These are phyloP conservation scores for Cinnamomum micranthum DNA, from an alignment of 164 flowering plant species.

Conservation along the genomic window DNA sequence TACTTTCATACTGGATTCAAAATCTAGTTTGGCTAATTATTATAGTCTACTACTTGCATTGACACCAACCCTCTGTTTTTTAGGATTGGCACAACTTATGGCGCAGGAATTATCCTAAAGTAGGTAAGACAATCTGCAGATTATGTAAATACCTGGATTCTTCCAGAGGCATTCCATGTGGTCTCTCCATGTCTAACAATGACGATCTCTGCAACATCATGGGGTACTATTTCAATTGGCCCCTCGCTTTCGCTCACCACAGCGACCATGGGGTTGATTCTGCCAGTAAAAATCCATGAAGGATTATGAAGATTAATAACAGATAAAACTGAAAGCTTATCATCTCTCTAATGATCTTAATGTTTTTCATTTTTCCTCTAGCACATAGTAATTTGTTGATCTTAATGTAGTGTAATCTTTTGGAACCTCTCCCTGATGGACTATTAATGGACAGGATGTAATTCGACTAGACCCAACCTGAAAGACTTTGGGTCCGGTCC, in stretches of 20 bases:
- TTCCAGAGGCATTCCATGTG: slow-evolving; percentile 65
- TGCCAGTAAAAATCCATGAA: background rate
- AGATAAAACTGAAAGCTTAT: no score
- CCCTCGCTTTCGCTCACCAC: background rate
- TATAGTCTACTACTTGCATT: background rate
- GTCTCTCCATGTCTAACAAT: slow-evolving; percentile 95
- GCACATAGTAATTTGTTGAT: no score
- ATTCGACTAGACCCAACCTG: no score
- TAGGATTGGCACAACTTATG: no score
- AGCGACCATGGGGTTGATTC: slow-evolving; percentile 6
- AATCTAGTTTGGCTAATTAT: background rate
- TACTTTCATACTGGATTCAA: no score
- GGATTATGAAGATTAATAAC: background rate
- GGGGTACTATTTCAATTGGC: background rate
- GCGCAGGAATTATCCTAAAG: background rate
- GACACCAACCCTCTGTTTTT: no score
- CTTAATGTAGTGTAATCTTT: no score
- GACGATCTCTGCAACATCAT: slow-evolving; percentile 57
- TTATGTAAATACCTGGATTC: slow-evolving; percentile 50
- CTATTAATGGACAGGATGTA: no score
- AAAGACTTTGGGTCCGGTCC: no score
- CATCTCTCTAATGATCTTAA: no score
- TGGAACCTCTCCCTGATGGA: no score
- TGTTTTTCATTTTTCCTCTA: no score
- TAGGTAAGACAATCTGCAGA: background rate